Percentiles rank a stretch among this genome's conserved stretches.
phyloP scores from a whole-genome alignment of 805 yeast genomes.

The Starmera amethionina region DNA sequence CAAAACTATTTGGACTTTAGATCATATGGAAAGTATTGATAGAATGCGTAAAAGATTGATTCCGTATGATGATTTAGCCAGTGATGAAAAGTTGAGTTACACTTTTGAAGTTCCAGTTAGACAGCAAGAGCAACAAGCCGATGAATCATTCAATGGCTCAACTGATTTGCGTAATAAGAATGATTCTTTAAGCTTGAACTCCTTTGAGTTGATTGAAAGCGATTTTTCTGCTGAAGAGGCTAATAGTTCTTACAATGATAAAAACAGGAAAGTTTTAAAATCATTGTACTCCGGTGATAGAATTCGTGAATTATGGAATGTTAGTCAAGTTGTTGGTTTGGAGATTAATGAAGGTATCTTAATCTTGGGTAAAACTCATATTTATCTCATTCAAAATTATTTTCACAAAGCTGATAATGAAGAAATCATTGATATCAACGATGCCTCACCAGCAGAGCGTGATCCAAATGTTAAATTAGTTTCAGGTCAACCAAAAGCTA shows the following conservation, averaged over 20 bases:
- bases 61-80: slow-evolving; percentile 39
- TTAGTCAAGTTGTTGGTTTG: slow-evolving; percentile 67
- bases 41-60: slow-evolving; percentile 56
- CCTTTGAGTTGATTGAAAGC: slow-evolving; percentile 37
- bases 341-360: slow-evolving; percentile 67
- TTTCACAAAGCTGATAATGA: slow-evolving; percentile 41
- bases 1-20: slow-evolving; percentile 37
- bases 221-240: slow-evolving; percentile 22
- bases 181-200: slow-evolving; percentile 18
- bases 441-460: slow-evolving; percentile 50
- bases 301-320: slow-evolving; percentile 65
- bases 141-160: not conserved
- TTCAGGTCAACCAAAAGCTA: slow-evolving; percentile 32
- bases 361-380: slow-evolving; percentile 53
- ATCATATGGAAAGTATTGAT: slow-evolving; percentile 59
- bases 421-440: slow-evolving; percentile 55
- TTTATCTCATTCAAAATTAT: slow-evolving; percentile 64
- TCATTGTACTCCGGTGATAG: slow-evolving; percentile 61
- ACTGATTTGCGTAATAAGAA: not conserved
- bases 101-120: slow-evolving; percentile 29
- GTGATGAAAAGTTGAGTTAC: slow-evolving; percentile 33
- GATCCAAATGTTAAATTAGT: slow-evolving; percentile 65
- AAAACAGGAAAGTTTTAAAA: slow-evolving; percentile 64
- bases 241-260: slow-evolving; percentile 40
- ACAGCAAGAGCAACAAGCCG: slow-evolving; percentile 8